Base-by-base conservation (phyloP, 352 stramenopile species). In the Thalassiosira hispida region DNA sequence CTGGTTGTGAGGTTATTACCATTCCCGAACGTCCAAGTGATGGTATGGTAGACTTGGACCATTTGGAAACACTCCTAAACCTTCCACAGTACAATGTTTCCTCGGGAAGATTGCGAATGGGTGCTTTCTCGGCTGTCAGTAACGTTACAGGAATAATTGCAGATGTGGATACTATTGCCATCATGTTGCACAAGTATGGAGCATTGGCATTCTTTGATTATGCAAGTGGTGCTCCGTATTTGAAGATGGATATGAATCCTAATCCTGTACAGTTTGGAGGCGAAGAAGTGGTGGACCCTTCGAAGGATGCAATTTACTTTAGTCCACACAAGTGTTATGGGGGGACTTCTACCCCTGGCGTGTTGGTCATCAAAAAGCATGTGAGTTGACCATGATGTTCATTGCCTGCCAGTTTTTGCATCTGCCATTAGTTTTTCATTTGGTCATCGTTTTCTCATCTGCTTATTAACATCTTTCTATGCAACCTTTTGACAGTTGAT, bases 271-370 rank as follows among this genome's bases (percentile, higher is more conserved):
- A 72, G 35, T 35, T 68, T 31, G 18, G 12, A 9, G 16, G 11
- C 3, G 53, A 31, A 7, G 61, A 12, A 0, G 46, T 29, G 38
- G 55, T 42, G 31, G 67, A 84, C 66, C 40, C 76, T 14, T 81
- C 94, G 62, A 98, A 98, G 73, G 96, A 98, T 86, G 97, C 96
- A 0, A 90, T 98, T 25, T 98, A 98, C 82, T 94, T 98, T 66
- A 98, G 92, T 1, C 94, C 95, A 1, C 97, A 99, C 91, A 99
- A 99, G 85, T 96, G 98, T 56, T 73, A 98, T 11, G 97, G 97
- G 35, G 97, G 97, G 5, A 93, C 94, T 0, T 95, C 94, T 8
- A 96, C 95, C 4, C 94, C 96, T 1, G 96, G 96, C 14, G 94
- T 99, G 3, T 88, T 99, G 16, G 91, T 99, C 0, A 85, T 98